Conservation (phyloP, 768 basidiomycete genomes). For the Trametes cinnabarina region DNA sequence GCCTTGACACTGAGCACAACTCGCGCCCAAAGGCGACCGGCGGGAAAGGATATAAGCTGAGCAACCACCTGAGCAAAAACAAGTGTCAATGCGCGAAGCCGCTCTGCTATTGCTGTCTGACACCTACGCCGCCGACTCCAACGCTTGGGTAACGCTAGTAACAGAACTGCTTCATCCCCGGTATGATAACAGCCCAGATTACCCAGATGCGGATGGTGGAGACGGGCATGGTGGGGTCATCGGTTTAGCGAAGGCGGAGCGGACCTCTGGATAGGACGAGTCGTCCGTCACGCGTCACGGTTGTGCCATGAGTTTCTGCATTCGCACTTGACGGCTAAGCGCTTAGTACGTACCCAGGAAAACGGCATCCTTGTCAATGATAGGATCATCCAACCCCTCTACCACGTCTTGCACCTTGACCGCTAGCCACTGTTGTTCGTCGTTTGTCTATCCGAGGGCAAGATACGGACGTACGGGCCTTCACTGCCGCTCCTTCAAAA, state of each 20-base stretch:
- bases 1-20: slow-evolving; percentile 53
- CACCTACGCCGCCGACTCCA: slow-evolving; percentile 46
- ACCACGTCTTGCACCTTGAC: slow-evolving; percentile 13
- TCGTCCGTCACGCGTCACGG: slow-evolving; percentile 22
- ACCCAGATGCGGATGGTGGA: slow-evolving; percentile 45
- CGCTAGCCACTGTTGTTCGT: background rate
- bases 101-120: background rate
- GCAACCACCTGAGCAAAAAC: slow-evolving; percentile 50
- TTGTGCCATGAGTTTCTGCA: too few species aligned
- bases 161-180: slow-evolving; percentile 72
- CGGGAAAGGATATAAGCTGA: slow-evolving; percentile 67
- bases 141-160: slow-evolving; percentile 75
- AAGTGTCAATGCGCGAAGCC: background rate
- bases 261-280: slow-evolving; percentile 32
- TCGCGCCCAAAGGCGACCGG: slow-evolving; percentile 57
- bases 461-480: slow-evolving; percentile 8
- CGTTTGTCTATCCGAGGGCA: background rate
- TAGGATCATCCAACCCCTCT: slow-evolving; percentile 34
- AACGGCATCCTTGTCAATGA: slow-evolving; percentile 32
- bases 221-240: slow-evolving; percentile 58
- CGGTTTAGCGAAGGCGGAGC: slow-evolving; percentile 56
- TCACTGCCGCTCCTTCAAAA: too few species aligned
- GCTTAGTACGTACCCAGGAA: slow-evolving; percentile 26
- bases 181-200: slow-evolving; percentile 54
- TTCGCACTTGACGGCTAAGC: too few species aligned